phyloP scores from a whole-genome alignment of 1,139 yeast species.

The Debaryomyces coudertii region DNA sequence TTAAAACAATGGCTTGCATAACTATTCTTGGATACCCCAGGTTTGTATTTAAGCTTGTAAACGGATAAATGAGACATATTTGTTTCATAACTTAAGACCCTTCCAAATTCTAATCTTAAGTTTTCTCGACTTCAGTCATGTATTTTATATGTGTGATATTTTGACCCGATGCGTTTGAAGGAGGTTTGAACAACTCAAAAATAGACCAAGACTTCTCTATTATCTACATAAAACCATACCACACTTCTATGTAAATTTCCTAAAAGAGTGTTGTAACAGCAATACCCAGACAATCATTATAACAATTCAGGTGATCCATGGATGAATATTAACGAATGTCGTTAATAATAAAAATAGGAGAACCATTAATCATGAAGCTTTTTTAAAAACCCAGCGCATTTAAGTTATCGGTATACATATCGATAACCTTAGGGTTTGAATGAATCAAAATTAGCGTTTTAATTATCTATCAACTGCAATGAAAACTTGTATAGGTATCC shows the following conservation, averaged over 20 bases:
- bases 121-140: background rate
- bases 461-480: too few relatives aligned
- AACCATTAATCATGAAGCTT: too few relatives aligned
- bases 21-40: slow-evolving; percentile 2
- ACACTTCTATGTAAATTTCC: background rate
- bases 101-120: background rate
- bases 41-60: background rate
- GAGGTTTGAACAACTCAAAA: background rate
- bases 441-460: too few relatives aligned
- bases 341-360: background rate
- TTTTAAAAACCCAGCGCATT: too few relatives aligned
- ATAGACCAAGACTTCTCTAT: background rate
- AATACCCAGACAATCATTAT: background rate
- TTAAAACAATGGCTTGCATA: background rate
- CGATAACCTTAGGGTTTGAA: too few relatives aligned
- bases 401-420: too few relatives aligned
- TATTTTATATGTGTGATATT: background rate
- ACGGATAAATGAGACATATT: background rate
- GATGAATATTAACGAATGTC: background rate
- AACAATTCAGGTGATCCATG: background rate
- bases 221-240: background rate
- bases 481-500: too few relatives aligned
- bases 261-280: background rate
- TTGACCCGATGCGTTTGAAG: background rate
- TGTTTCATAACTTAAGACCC: background rate